phyloP scores from a whole-genome alignment of 768 basidiomycete genomes.

The Obba rivulosa region DNA sequence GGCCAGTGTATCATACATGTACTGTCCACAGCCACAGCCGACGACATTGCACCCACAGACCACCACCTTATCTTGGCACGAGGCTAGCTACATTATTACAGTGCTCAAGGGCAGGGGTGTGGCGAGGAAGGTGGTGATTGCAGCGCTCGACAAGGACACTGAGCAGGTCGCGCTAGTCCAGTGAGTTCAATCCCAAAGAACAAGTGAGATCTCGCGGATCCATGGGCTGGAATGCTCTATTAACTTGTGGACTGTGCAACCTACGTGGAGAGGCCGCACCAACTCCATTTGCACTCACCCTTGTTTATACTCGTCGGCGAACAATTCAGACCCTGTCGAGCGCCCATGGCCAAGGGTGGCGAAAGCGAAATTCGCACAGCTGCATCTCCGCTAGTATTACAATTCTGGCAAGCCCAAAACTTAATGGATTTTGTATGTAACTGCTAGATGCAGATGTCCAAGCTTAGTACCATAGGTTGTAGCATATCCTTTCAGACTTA shows the following conservation, averaged over 20 bases:
- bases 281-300: constrained; percentile 75
- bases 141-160: constrained; percentile 76
- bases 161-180: constrained; percentile 75
- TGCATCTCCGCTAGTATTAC: too few species aligned
- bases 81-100: constrained; percentile 61
- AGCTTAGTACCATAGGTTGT: too few species aligned
- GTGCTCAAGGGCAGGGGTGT: constrained; percentile 75
- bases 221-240: too few species aligned
- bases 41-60: constrained; percentile 60
- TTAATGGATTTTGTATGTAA: too few species aligned
- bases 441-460: too few species aligned
- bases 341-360: too few species aligned
- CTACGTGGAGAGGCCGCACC: constrained; percentile 83
- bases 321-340: too few species aligned
- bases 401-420: too few species aligned
- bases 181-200: constrained; percentile 29
- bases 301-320: constrained; percentile 64
- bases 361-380: too few species aligned
- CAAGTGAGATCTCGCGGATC: not conserved
- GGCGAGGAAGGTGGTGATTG: constrained; percentile 81
- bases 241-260: constrained; percentile 85
- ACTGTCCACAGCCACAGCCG: constrained; percentile 55
- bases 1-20: constrained; percentile 37
- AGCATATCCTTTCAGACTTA: too few species aligned
- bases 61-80: constrained; percentile 49